These are phyloP conservation scores for Chlorencoelia australis DNA, from an alignment of 2,329 filamentous ascomycete genomes.

Conservation along the genomic window DNA sequence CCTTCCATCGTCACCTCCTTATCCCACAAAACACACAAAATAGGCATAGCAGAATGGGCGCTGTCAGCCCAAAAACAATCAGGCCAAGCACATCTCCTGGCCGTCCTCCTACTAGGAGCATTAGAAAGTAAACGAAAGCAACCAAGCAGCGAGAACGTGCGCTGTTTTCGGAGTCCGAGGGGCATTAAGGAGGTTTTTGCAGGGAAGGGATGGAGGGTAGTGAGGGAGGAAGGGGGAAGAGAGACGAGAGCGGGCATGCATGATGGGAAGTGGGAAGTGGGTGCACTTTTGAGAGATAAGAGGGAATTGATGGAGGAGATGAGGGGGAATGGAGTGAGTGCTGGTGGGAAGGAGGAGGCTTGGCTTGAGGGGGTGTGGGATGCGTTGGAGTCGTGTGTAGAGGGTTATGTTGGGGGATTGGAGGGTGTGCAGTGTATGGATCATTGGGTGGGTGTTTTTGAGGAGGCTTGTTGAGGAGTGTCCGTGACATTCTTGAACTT, in stretches of 20 bases:
- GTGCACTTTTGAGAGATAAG: constrained; percentile 22
- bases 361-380: constrained; percentile 22
- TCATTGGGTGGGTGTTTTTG: constrained; percentile 29
- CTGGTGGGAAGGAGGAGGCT: constrained; percentile 11
- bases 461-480: neutral
- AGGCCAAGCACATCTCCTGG: constrained; percentile 40
- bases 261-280: constrained; percentile 40
- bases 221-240: constrained; percentile 31
- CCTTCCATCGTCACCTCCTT: constrained; percentile 29
- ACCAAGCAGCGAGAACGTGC: constrained; percentile 28
- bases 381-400: constrained; percentile 9
- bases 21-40: constrained; percentile 25
- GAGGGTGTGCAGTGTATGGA: constrained; percentile 33
- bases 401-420: constrained; percentile 16
- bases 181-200: constrained; percentile 8
- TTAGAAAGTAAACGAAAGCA: constrained; percentile 34
- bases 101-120: constrained; percentile 35
- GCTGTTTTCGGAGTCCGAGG: neutral
- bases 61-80: constrained; percentile 30
- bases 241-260: constrained; percentile 30
- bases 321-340: constrained; percentile 20
- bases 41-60: constrained; percentile 39
- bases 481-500: neutral
- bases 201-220: constrained; percentile 16
- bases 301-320: constrained; percentile 27